These are phyloP conservation scores for Sporobolus alterniflorus DNA, from an alignment of 202 grass and related monocot genomes.

Conservation along the genomic window DNA sequence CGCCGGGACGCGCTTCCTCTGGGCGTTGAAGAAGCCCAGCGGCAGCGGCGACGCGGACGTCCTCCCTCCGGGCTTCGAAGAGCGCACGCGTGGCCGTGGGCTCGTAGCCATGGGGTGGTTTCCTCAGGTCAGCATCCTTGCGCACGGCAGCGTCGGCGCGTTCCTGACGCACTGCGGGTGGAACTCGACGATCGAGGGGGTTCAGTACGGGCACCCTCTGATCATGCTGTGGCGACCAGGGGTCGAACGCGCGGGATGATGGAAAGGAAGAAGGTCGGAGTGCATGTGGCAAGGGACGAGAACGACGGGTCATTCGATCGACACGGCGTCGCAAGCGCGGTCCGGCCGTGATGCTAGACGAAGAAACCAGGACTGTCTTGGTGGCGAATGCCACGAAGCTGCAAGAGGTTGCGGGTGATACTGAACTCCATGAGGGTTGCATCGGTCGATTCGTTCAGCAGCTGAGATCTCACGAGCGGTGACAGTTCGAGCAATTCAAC, in stretches of 20 bases:
- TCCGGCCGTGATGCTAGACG: slow-evolving; percentile 47
- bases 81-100: slow-evolving; percentile 14
- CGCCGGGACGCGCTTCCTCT: slow-evolving; percentile 43
- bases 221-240: slow-evolving; percentile 54
- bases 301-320: slow-evolving; percentile 35
- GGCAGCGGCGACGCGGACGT: background rate
- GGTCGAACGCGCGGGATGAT: slow-evolving; percentile 30
- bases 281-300: slow-evolving; percentile 39
- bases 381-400: slow-evolving; percentile 36
- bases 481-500: background rate
- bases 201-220: slow-evolving; percentile 50
- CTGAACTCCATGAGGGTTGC: slow-evolving; percentile 36
- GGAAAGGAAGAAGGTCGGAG: slow-evolving; percentile 27
- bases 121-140: slow-evolving; percentile 41
- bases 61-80: slow-evolving; percentile 34
- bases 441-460: slow-evolving; percentile 38
- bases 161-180: slow-evolving; percentile 77
- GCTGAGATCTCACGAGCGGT: background rate
- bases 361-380: slow-evolving; percentile 23
- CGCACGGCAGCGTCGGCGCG: slow-evolving; percentile 45
- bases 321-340: slow-evolving; percentile 1
- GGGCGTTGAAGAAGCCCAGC: slow-evolving; percentile 38
- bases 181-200: slow-evolving; percentile 55
- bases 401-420: slow-evolving; percentile 27
- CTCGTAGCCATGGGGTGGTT: slow-evolving; percentile 44